Conservation (phyloP, 129 eudicot species). For the Apium graveolens region DNA sequence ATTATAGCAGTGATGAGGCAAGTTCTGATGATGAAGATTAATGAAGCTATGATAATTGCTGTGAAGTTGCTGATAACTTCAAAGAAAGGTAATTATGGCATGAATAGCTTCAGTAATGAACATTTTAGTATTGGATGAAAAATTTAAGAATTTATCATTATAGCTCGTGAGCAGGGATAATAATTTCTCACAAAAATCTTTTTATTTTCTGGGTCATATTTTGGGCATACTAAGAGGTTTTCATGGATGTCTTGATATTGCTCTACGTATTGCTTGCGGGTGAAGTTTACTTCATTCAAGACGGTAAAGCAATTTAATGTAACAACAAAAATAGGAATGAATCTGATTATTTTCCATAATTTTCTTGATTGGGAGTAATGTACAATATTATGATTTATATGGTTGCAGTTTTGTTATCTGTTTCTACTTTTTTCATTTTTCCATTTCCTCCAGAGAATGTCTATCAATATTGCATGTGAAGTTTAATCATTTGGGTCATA, state of each 20-base stretch:
- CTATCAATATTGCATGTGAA: neutral
- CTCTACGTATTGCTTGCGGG: neutral
- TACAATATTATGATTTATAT: neutral
- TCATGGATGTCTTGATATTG: constrained; percentile 1
- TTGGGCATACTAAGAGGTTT: neutral
- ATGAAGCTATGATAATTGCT: neutral
- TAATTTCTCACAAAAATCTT: neutral
- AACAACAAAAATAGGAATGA: neutral
- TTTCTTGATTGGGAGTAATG: neutral
- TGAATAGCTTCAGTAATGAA: neutral
- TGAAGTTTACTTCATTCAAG: neutral
- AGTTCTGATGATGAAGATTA: constrained; percentile 82
- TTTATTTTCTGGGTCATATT: neutral
- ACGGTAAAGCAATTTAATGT: neutral
- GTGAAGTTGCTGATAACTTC: neutral
- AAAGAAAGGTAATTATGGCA: neutral
- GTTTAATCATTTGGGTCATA: neutral
- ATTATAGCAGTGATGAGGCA: constrained; percentile 57
- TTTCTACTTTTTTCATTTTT: neutral
- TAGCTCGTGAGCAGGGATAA: neutral
- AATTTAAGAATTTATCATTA: neutral
- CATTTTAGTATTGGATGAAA: neutral
- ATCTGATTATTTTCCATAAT: neutral
- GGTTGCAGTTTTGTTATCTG: neutral
- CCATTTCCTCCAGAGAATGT: neutral